A percentile compares a stretch with the other conserved stretches of the same genome.
Evolutionary conservation across 2,329 filamentous ascomycete species (phyloP).

Genomic region (Atkinsonella texensis): DNA sequence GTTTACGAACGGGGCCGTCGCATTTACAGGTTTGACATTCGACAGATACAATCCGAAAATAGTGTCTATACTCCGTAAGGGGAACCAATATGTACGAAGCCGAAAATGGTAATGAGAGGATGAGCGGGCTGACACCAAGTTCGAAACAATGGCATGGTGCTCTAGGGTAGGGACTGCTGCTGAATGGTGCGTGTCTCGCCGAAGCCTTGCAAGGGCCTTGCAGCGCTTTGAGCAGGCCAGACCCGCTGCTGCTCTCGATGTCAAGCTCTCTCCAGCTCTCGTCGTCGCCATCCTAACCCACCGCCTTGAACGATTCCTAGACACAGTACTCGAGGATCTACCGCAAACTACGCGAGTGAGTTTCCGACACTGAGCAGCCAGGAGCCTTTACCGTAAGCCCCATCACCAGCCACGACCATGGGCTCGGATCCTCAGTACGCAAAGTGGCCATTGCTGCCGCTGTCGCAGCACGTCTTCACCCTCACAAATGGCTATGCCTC

Average conservation of each 20-base stretch:
- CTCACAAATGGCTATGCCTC: slow-evolving; percentile 69
- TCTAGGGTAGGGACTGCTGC: not conserved
- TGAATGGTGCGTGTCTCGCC: slow-evolving; percentile 16
- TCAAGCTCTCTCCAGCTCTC: slow-evolving; percentile 4
- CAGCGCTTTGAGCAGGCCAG: slow-evolving; percentile 5
- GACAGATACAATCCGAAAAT: no score
- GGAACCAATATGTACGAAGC: no score
- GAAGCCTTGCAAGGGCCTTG: slow-evolving; percentile 20
- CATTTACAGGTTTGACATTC: no score
- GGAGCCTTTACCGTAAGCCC: slow-evolving; percentile 14
- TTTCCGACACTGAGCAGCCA: slow-evolving; percentile 6
- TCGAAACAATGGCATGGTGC: not conserved
- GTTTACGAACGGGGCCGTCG: no score
- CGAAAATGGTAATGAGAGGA: no score
- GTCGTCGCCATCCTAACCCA: slow-evolving; percentile 1
- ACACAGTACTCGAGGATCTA: slow-evolving; percentile 4
- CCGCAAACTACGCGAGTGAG: not conserved
- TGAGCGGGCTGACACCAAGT: no score
- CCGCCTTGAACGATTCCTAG: slow-evolving; percentile 7
- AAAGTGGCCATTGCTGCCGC: slow-evolving; percentile 69
- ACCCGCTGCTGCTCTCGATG: slow-evolving; percentile 9
- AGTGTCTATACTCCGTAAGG: no score
- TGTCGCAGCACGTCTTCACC: slow-evolving; percentile 78
- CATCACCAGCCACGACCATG: slow-evolving; percentile 37
- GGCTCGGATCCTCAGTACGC: slow-evolving; percentile 75